phyloP scores from a whole-genome alignment of 129 eudicot species.

The Mikania micrantha region DNA sequence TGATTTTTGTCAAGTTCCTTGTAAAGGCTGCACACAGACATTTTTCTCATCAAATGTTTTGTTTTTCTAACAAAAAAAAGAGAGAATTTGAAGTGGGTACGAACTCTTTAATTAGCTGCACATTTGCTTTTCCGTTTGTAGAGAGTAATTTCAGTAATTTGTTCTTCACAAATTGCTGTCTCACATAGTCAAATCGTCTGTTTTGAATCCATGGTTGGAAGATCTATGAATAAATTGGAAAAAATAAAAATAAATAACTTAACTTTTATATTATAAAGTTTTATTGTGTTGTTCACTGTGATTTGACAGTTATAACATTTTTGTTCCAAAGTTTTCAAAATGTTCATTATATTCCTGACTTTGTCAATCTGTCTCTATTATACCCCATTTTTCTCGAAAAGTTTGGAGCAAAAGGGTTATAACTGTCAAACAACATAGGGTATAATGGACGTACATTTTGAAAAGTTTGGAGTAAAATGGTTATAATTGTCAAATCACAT shows the following conservation, averaged over 20 bases:
- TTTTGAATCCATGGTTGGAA: slow-evolving; percentile 71
- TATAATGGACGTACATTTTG: too few relatives aligned
- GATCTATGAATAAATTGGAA: slow-evolving; percentile 26
- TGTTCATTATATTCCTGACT: too few relatives aligned
- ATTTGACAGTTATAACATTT: too few relatives aligned
- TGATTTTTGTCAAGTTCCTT: slow-evolving; percentile 42
- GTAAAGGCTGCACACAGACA: slow-evolving; percentile 35
- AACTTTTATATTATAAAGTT: too few relatives aligned
- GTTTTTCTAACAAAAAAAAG: neutral
- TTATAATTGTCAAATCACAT: too few relatives aligned
- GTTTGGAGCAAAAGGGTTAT: too few relatives aligned
- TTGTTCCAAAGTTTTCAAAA: too few relatives aligned
- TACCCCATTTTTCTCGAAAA: too few relatives aligned
- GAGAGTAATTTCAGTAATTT: slow-evolving; percentile 42
- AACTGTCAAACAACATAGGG: too few relatives aligned
- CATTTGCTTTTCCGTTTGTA: slow-evolving; percentile 48
- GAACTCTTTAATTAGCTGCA: slow-evolving; percentile 42
- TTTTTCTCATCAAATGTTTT: neutral
- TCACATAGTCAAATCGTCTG: slow-evolving; percentile 42
- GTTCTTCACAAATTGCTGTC: slow-evolving; percentile 46
- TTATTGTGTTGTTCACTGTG: neutral
- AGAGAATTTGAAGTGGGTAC: slow-evolving; percentile 2
- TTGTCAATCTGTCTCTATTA: too few relatives aligned
- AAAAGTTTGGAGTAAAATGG: too few relatives aligned
- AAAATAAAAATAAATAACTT: neutral